phyloP scores from a whole-genome alignment of 1,284 basidiomycete species.

The Irpex sp. region DNA sequence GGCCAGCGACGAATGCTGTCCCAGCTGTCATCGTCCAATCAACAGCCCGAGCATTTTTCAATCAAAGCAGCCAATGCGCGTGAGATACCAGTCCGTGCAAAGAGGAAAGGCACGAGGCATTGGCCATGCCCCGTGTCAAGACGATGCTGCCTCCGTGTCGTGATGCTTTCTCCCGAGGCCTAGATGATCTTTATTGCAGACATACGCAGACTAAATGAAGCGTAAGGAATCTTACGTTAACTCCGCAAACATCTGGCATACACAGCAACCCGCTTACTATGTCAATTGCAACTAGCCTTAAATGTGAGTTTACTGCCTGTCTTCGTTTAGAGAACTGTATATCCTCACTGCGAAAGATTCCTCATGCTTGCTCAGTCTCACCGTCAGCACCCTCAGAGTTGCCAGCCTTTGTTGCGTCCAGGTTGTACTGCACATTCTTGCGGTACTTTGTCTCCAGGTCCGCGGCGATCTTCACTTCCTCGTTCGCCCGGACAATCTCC shows the following conservation, averaged over 20 bases:
- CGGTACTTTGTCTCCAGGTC: constrained; percentile 79
- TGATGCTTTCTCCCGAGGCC: neutral
- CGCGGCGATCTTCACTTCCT: constrained; percentile 70
- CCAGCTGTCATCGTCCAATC: too few species aligned
- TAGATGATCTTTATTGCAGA: neutral
- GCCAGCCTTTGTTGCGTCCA: constrained; percentile 49
- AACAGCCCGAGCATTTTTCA: too few species aligned
- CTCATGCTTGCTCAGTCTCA: neutral
- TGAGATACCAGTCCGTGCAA: too few species aligned
- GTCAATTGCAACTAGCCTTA: too few species aligned
- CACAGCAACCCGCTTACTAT: too few species aligned
- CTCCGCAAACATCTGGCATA: too few species aligned
- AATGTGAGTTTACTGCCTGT: neutral
- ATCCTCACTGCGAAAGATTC: too few species aligned
- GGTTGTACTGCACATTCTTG: constrained; percentile 83
- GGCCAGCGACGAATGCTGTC: neutral
- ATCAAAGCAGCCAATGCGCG: too few species aligned
- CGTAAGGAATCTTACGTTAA: neutral
- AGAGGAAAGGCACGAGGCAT: too few species aligned
- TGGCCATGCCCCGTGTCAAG: too few species aligned
- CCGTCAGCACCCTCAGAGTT: neutral
- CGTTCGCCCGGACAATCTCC: constrained; percentile 72
- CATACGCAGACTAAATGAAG: neutral
- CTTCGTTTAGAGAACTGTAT: neutral
- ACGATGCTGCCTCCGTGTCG: neutral